Conservation (phyloP, 1,139 yeast genomes). For the Entelexis paramagnoliae region DNA sequence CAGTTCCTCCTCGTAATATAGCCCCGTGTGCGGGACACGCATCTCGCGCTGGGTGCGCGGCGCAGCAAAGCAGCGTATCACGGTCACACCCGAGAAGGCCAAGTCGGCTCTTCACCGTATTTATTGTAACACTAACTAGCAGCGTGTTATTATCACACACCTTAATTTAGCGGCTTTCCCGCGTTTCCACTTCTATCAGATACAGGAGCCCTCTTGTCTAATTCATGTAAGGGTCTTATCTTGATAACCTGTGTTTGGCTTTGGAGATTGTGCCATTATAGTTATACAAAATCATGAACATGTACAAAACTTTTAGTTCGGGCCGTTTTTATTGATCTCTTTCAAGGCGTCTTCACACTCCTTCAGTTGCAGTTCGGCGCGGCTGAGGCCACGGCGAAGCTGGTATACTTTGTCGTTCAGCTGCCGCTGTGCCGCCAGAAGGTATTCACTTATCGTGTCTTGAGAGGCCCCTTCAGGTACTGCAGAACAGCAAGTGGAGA, state of each 20-base stretch:
- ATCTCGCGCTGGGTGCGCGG: too few species aligned
- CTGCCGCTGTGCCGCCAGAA: conserved; percentile 29
- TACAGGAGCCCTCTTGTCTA: too few species aligned
- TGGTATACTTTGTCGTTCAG: conserved; percentile 29
- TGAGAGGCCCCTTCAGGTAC: conserved; percentile 25
- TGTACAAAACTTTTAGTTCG: neutral
- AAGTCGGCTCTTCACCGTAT: neutral
- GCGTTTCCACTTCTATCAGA: too few species aligned
- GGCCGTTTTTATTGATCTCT: conserved; percentile 10
- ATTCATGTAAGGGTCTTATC: too few species aligned
- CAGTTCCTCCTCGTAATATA: too few species aligned
- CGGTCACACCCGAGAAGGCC: too few species aligned
- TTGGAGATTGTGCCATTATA: neutral
- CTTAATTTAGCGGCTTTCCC: too few species aligned
- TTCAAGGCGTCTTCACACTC: conserved; percentile 28
- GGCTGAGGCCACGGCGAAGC: conserved; percentile 25
- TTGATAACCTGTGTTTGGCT: too few species aligned
- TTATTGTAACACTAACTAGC: neutral
- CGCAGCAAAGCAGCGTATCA: too few species aligned
- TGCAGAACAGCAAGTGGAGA: conserved; percentile 27
- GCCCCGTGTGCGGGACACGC: neutral
- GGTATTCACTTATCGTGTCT: conserved; percentile 29
- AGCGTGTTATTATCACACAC: neutral
- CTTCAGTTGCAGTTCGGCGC: conserved; percentile 24
- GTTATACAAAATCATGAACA: neutral